These are phyloP conservation scores for Sedum album DNA, from an alignment of 164 flowering plant genomes.

Conservation along the genomic window DNA sequence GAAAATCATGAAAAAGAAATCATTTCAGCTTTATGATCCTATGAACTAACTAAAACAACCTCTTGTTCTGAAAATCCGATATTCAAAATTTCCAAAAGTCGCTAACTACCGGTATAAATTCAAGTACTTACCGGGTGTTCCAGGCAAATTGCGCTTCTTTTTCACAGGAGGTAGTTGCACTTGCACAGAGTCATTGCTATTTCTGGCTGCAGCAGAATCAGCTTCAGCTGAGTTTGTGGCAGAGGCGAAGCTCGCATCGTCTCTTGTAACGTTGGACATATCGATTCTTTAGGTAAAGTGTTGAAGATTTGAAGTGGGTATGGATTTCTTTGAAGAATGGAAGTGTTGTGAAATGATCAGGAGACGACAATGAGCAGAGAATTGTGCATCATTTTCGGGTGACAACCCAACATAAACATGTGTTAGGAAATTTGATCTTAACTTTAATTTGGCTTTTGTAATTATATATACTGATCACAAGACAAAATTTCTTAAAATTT, in stretches of 20 bases:
- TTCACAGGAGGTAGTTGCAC: constrained; percentile 29
- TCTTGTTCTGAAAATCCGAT: not conserved
- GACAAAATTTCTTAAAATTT: not conserved
- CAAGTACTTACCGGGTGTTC: constrained; percentile 71
- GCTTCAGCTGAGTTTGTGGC: constrained; percentile 30
- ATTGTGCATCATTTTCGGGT: constrained; percentile 7
- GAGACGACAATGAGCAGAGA: not conserved
- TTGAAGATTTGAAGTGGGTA: not conserved
- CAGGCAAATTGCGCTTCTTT: constrained; percentile 79
- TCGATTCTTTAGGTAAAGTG: not conserved
- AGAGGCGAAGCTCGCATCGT: constrained; percentile 68
- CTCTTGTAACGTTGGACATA: constrained; percentile 70
- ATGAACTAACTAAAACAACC: too few relatives aligned
- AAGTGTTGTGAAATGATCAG: not conserved
- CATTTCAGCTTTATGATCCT: not conserved
- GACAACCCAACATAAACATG: not conserved
- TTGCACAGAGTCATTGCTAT: constrained; percentile 37
- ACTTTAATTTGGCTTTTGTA: constrained; percentile 5
- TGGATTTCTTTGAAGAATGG: not conserved
- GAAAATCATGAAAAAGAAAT: not conserved
- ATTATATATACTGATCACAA: not conserved
- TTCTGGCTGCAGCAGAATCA: constrained; percentile 20
- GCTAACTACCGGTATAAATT: not conserved
- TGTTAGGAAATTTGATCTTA: constrained; percentile 3
- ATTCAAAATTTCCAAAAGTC: not conserved